A percentile compares a stretch with the other conserved stretches of the same genome.
Conservation (phyloP, 2,329 filamentous ascomycete genomes). For the Fusarium sp. region DNA sequence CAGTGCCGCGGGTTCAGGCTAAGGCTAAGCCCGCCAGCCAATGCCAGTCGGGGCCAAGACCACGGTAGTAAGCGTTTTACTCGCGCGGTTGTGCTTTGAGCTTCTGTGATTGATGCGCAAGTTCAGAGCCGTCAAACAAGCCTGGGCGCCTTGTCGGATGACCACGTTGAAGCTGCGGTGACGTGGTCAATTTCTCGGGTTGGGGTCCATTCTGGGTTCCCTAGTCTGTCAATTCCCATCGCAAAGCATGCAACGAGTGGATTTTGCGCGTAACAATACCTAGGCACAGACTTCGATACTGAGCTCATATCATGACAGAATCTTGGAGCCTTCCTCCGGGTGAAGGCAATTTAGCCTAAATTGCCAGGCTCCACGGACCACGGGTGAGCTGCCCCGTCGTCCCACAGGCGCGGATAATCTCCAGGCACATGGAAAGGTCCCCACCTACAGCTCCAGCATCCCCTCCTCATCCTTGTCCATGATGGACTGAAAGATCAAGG, state of each 20-base stretch:
- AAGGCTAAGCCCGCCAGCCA: conserved; percentile 9
- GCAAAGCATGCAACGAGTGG: conserved; percentile 13
- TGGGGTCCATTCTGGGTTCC: conserved; percentile 26
- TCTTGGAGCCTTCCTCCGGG: conserved; percentile 14
- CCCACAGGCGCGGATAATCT: conserved; percentile 43
- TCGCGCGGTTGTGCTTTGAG: conserved; percentile 12
- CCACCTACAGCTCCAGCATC: background rate
- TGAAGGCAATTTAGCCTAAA: conserved; percentile 45
- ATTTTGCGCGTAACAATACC: conserved; percentile 23
- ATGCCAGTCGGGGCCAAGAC: background rate
- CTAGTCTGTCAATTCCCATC: conserved; percentile 13
- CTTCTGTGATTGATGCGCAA: conserved; percentile 45
- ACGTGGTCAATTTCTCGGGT: conserved; percentile 28
- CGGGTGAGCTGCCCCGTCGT: conserved; percentile 36
- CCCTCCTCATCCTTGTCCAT: conserved; percentile 13
- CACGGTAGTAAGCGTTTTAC: conserved; percentile 3
- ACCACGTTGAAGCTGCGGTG: conserved; percentile 17
- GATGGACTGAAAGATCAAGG: conserved; percentile 16
- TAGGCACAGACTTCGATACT: background rate
- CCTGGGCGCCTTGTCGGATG: conserved; percentile 24
- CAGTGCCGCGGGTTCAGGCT: conserved; percentile 22
- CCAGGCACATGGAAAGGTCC: conserved; percentile 24
- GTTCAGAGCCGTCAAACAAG: conserved; percentile 5
- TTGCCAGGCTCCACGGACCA: conserved; percentile 3
- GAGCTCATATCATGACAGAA: conserved; percentile 31